Evolutionary conservation across 495 filamentous ascomycete species (phyloP).

Genomic region (Arthonia radiata): DNA sequence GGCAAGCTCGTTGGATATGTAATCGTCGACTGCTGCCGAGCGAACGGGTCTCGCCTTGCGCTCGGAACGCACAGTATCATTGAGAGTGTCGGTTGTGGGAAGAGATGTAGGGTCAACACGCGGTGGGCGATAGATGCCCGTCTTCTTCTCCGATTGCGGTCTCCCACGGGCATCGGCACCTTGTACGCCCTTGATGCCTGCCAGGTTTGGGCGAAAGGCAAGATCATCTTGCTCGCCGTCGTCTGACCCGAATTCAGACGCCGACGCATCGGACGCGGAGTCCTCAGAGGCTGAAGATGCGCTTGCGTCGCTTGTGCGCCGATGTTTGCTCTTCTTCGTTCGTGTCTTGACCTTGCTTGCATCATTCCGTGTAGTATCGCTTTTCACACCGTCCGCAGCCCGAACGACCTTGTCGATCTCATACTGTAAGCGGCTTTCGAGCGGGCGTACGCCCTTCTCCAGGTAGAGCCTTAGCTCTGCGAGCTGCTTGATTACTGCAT

Average conservation of each 20-base stretch:
- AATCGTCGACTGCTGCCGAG: constrained; percentile 65
- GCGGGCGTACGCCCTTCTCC: constrained; percentile 67
- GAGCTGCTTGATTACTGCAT: constrained; percentile 44
- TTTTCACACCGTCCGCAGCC: constrained; percentile 47
- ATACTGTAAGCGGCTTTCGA: constrained; percentile 70
- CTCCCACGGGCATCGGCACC: constrained; percentile 8
- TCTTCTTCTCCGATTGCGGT: constrained; percentile 13
- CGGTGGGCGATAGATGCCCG: constrained; percentile 61
- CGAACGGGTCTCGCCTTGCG: constrained; percentile 24
- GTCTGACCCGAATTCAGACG: constrained; percentile 9
- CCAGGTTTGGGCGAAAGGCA: constrained; percentile 39
- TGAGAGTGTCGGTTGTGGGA: constrained; percentile 27
- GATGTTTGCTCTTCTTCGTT: constrained; percentile 6
- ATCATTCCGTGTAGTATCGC: constrained; percentile 8
- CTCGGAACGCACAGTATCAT: constrained; percentile 30
- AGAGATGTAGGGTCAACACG: constrained; percentile 51
- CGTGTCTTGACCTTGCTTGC: constrained; percentile 7
- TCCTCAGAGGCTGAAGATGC: no score
- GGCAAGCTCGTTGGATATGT: constrained; percentile 56
- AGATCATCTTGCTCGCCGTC: constrained; percentile 33
- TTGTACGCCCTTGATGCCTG: constrained; percentile 25
- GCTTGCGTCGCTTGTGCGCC: constrained; percentile 10
- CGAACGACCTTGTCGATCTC: constrained; percentile 78
- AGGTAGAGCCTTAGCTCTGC: constrained; percentile 68
- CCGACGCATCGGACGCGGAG: constrained; percentile 9